A percentile compares a stretch with the other conserved stretches of the same genome.
These are phyloP conservation scores for Phytophthora litchii DNA, from an alignment of 352 stramenopile species.

Conservation along the genomic window DNA sequence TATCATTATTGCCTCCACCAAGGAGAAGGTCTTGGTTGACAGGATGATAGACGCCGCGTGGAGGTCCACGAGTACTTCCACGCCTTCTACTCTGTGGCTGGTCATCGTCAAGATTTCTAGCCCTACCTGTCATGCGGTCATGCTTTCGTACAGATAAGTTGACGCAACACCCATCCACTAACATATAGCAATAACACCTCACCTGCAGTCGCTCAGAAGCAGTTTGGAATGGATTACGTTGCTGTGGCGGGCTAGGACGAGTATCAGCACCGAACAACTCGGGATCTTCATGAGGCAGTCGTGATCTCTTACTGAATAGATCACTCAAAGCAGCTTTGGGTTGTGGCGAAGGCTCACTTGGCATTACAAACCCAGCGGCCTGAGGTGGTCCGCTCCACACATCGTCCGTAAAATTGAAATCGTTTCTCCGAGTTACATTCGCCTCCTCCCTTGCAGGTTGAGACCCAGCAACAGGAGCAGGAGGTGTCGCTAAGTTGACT, in stretches of 20 bases:
- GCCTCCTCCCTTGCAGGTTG: conserved; percentile 3
- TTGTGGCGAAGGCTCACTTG: conserved; percentile 15
- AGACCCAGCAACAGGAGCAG: conserved; percentile 3
- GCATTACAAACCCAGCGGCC: conserved; percentile 13
- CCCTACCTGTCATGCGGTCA: conserved; percentile 50
- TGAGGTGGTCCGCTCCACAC: conserved; percentile 21
- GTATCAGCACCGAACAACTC: conserved; percentile 28
- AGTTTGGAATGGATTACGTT: conserved; percentile 73
- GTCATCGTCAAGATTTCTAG: conserved; percentile 45
- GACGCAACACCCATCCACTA: not conserved
- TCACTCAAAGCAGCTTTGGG: conserved; percentile 36
- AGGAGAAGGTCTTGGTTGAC: conserved; percentile 79
- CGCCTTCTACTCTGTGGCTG: conserved; percentile 27
- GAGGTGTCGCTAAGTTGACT: not conserved
- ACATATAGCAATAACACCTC: not conserved
- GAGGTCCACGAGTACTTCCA: conserved; percentile 36
- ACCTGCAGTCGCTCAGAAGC: conserved; percentile 74
- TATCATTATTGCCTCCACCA: conserved; percentile 33
- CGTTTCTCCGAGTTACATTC: conserved; percentile 3
- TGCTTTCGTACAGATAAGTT: conserved; percentile 24
- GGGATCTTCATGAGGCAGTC: conserved; percentile 26
- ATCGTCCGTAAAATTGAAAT: conserved; percentile 21
- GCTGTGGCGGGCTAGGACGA: conserved; percentile 11
- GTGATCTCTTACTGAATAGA: conserved; percentile 44
- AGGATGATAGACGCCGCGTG: conserved; percentile 65